A percentile compares a stretch with the other conserved stretches of the same genome.
Conservation (phyloP, 2,329 filamentous ascomycete species). For the Claviceps pazoutovae region DNA sequence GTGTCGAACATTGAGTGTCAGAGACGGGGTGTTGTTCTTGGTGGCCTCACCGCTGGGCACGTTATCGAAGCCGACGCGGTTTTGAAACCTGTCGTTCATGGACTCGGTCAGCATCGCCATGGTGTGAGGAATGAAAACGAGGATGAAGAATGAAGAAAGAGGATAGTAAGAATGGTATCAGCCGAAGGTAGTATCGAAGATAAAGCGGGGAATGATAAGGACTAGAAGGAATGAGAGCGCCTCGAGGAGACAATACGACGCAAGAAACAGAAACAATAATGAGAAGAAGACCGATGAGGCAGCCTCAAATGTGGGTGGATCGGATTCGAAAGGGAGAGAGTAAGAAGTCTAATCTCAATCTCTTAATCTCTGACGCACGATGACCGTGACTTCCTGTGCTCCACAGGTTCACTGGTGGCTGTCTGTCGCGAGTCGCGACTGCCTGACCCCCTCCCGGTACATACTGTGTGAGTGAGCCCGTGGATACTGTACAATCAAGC, state of each 20-base stretch:
- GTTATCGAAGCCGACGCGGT: conserved; percentile 48
- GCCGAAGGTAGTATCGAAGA: too few relatives aligned
- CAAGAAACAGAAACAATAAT: neutral
- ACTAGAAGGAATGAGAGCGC: neutral
- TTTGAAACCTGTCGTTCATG: conserved; percentile 37
- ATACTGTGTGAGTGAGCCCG: too few relatives aligned
- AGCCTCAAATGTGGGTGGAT: neutral
- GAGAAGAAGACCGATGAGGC: neutral
- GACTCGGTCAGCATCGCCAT: conserved; percentile 32
- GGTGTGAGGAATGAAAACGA: conserved; percentile 1
- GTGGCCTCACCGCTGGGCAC: conserved; percentile 43
- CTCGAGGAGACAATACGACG: neutral
- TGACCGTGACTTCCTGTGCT: neutral
- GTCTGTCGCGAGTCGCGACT: too few relatives aligned
- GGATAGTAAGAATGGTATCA: neutral
- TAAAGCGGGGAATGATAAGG: too few relatives aligned
- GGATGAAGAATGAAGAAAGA: neutral
- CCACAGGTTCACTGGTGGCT: too few relatives aligned
- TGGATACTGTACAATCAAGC: too few relatives aligned
- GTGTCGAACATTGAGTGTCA: conserved; percentile 76
- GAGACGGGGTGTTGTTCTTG: conserved; percentile 47
- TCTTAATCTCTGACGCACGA: neutral
- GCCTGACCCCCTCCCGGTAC: too few relatives aligned
- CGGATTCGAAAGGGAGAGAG: neutral
- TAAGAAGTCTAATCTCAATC: neutral